A percentile compares a stretch with the other conserved stretches of the same genome.
phyloP scores from a whole-genome alignment of 306 rosid species.

The Vigna hirtella region DNA sequence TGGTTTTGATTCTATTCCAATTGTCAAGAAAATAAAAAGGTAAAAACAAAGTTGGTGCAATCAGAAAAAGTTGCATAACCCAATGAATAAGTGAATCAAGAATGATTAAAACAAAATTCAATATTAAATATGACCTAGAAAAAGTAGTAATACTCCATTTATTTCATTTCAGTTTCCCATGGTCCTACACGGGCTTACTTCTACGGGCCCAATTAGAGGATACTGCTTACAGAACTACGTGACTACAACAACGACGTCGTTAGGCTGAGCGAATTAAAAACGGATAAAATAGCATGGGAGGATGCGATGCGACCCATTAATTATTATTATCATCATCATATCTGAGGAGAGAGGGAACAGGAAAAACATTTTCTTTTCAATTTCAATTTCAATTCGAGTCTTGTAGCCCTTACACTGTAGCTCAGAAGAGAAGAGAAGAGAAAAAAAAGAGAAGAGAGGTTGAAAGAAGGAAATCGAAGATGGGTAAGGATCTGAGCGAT shows the following conservation, averaged over 20 bases:
- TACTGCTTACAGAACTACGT: not conserved
- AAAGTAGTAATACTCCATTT: too few relatives aligned
- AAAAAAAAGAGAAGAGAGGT: too few relatives aligned
- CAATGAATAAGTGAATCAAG: too few relatives aligned
- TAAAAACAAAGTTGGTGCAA: too few relatives aligned
- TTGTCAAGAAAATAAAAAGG: too few relatives aligned
- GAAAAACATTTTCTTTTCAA: not conserved
- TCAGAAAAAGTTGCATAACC: too few relatives aligned
- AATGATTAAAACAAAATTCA: too few relatives aligned
- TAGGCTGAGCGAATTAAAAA: not conserved
- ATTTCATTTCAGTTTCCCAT: too few relatives aligned
- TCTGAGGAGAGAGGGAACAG: not conserved
- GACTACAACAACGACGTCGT: not conserved
- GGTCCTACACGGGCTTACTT: conserved; percentile 16
- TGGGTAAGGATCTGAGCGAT: conserved; percentile 96
- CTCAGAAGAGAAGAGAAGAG: not conserved
- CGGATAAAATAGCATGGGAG: not conserved
- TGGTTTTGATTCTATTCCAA: too few relatives aligned
- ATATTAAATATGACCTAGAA: too few relatives aligned
- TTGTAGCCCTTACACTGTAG: too few relatives aligned
- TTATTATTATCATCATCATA: not conserved
- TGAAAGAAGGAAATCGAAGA: conserved; percentile 14
- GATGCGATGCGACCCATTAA: not conserved
- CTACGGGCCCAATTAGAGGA: conserved; percentile 2
- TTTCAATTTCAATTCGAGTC: conserved; percentile 34